phyloP scores from a whole-genome alignment of 306 rosid species.

The Prunus campanulata region DNA sequence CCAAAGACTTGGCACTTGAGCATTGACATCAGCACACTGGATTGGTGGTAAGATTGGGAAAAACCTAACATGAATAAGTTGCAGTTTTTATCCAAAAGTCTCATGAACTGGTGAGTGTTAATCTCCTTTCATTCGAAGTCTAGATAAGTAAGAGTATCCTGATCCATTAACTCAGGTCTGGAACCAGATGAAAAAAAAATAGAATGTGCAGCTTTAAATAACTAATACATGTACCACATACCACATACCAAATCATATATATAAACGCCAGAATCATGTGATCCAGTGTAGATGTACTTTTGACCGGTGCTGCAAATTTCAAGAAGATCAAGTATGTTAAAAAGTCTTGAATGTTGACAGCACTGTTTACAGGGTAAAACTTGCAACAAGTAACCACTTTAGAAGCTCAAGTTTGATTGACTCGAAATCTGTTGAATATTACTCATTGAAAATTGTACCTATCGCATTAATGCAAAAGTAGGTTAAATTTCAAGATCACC shows the following conservation, averaged over 20 bases:
- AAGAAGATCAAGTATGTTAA: constrained; percentile 3
- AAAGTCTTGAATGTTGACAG: background rate
- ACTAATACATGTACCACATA: constrained; percentile 12
- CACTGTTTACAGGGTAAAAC: background rate
- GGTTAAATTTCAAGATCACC: background rate
- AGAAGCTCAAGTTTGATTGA: background rate
- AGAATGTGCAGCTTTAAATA: background rate
- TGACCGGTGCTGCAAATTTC: constrained; percentile 85
- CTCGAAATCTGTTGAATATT: background rate
- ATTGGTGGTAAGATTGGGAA: background rate
- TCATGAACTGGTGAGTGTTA: background rate
- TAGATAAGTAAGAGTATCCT: background rate
- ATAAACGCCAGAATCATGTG: constrained; percentile 66
- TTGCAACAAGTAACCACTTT: background rate
- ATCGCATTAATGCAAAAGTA: background rate
- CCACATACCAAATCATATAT: constrained; percentile 84
- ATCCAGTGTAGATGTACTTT: constrained; percentile 91
- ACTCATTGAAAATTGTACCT: background rate
- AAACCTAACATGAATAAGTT: background rate
- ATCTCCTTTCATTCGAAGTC: background rate
- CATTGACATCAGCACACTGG: background rate
- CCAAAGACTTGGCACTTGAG: background rate
- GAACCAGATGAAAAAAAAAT: background rate
- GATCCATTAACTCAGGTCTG: background rate
- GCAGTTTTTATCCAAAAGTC: background rate